phyloP scores from a whole-genome alignment of 495 filamentous ascomycete species.

The Penicillium bialowiezense region DNA sequence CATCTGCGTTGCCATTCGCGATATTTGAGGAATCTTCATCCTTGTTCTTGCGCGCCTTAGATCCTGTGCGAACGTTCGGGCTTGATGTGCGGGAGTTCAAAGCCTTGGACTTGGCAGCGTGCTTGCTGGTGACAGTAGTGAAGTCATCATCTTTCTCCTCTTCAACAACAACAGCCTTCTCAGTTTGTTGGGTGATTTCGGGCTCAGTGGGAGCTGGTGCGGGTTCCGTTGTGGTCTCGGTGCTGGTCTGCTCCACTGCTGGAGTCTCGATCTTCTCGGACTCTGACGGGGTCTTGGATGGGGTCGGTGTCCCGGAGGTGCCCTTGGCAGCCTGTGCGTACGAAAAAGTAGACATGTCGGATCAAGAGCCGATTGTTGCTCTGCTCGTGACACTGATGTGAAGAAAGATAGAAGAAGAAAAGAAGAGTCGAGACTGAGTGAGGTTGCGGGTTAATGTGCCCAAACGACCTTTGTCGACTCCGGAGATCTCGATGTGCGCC shows the following conservation, averaged over 20 bases:
- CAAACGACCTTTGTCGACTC: conserved; percentile 22
- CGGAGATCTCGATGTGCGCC: conserved; percentile 21
- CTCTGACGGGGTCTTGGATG: conserved; percentile 37
- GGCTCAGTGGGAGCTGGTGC: conserved; percentile 18
- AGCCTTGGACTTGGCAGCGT: conserved; percentile 30
- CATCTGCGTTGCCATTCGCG: conserved; percentile 61
- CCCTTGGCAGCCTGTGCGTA: conserved; percentile 95
- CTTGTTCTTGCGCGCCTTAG: conserved; percentile 54
- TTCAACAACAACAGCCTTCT: conserved; percentile 25
- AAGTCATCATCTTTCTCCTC: conserved; percentile 33
- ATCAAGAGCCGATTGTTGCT: conserved; percentile 15
- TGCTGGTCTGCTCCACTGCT: conserved; percentile 26
- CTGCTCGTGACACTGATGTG: conserved; percentile 8
- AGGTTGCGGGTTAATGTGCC: conserved; percentile 22
- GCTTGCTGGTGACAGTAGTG: conserved; percentile 29
- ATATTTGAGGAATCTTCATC: conserved; percentile 68
- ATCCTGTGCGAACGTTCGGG: conserved; percentile 63
- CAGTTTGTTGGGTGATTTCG: conserved; percentile 27
- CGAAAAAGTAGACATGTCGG: conserved; percentile 58
- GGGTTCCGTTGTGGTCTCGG: conserved; percentile 16
- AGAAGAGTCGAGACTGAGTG: conserved; percentile 5
- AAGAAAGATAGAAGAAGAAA: conserved; percentile 7
- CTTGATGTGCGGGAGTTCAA: conserved; percentile 60
- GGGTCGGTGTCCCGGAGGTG: conserved; percentile 42
- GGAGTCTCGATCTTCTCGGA: conserved; percentile 26